Evolutionary conservation across 139 green algal species (phyloP), one percentile per base, ranked within the genome.

Genomic region (Volvox reticuliferus): DNA sequence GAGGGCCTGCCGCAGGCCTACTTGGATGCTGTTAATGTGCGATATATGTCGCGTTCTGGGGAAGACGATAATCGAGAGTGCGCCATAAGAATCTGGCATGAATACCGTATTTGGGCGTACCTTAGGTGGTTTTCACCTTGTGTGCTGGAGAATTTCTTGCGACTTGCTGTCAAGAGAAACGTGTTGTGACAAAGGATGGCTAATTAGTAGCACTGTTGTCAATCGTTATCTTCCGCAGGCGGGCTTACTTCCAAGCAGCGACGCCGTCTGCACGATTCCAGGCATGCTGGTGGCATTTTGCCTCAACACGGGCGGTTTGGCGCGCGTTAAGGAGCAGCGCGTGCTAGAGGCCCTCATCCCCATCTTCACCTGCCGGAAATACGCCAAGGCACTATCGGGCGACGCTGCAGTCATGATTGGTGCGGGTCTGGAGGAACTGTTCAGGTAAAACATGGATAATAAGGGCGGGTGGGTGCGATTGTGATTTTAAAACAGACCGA

Each of bases 221-320:
- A 55, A 55, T 55, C 9, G 44, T 55, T 55, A 55, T 55, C 65
- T 26, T 28, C 21, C 65, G 16, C 92, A 94, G 87, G 89, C 84
- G 13, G 94, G 94, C 35, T 89, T 98, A 83, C 85, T 97, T 12
- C 94, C 96, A 22, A 96, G 91, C 77, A 93, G 93, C 16, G 98
- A 99, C 68, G 97, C 97, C 0, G 91, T 99, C 24, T 96, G 93
- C 63, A 92, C 84, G 50, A 84, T 99, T 50, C 96, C 98, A 32
- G 96, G 93, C 76, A 96, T 96, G 0, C 88, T 99, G 44, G 94
- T 97, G 35, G 98, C 98, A 22, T 91, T 99, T 55, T 99, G 97
- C 93, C 93, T 99, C 28, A 99, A 99, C 91, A 89, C 76, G 18
- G 63, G 44, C 0, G 98, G 98, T 2, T 85, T 99, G 76, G 88